Percentiles rank a stretch among this genome's conserved stretches.
These are phyloP conservation scores for Yueomyces sp. DNA, from an alignment of 1,139 yeast species.

Conservation along the genomic window DNA sequence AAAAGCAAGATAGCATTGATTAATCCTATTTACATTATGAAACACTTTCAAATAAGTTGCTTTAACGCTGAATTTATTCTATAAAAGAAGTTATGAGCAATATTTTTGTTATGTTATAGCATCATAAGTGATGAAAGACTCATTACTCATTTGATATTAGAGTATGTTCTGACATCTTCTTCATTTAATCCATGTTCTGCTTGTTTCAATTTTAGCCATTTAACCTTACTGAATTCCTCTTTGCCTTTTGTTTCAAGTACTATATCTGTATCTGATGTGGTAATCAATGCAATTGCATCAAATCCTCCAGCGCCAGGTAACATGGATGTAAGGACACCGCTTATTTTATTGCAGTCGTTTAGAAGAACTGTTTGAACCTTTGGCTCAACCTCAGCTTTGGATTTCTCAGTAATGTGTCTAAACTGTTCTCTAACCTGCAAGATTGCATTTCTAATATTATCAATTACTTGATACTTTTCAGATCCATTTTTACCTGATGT, in stretches of 20 bases:
- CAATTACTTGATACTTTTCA: slow-evolving; percentile 8
- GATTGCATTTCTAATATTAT: slow-evolving; percentile 29
- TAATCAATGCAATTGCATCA: slow-evolving; percentile 76
- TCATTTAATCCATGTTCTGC: slow-evolving; percentile 39
- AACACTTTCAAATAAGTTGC: too few species aligned
- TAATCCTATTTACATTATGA: too few species aligned
- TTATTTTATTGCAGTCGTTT: slow-evolving; percentile 41
- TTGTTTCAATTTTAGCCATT: slow-evolving; percentile 55
- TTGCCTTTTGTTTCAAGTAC: slow-evolving; percentile 22
- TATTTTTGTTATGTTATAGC: neutral
- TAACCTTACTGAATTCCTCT: slow-evolving; percentile 32
- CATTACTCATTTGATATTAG: slow-evolving; percentile 5
- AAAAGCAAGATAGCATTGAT: neutral
- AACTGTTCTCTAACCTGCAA: slow-evolving; percentile 40
- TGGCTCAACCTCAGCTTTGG: slow-evolving; percentile 90
- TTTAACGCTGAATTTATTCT: neutral
- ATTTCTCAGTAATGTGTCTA: slow-evolving; percentile 42
- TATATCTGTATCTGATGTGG: slow-evolving; percentile 36
- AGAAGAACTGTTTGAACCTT: slow-evolving; percentile 55
- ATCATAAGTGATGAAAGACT: neutral
- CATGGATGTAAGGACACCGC: slow-evolving; percentile 84
- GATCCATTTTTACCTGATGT: slow-evolving; percentile 1
- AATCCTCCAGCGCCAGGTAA: slow-evolving; percentile 99
- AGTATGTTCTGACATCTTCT: slow-evolving; percentile 19
- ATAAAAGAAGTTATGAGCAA: neutral